A percentile compares a stretch with the other conserved stretches of the same genome.
These are phyloP conservation scores for Aspergillus sp. DNA, from an alignment of 2,329 filamentous ascomycete genomes.

Conservation along the genomic window DNA sequence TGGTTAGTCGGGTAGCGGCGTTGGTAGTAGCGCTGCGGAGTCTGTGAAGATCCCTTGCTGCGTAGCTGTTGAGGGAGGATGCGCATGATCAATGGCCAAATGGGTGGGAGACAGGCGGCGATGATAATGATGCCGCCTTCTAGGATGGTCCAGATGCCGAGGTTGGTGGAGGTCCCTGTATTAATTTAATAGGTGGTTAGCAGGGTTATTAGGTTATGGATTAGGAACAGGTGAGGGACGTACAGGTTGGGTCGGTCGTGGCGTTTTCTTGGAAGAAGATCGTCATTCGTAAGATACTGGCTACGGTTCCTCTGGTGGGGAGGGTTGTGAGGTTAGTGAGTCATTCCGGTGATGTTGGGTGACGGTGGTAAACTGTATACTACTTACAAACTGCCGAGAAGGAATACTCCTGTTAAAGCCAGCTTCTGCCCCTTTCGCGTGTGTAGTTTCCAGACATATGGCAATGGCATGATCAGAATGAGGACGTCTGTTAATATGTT, in stretches of 20 bases:
- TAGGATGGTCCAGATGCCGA: slow-evolving; percentile 22
- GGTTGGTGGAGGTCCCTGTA: slow-evolving; percentile 21
- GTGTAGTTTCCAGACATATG: slow-evolving; percentile 20
- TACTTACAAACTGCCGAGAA: slow-evolving; percentile 28
- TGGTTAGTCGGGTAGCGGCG: slow-evolving; percentile 4
- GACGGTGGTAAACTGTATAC: too few species aligned
- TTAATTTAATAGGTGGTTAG: background rate
- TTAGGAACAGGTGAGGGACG: background rate
- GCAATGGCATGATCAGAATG: slow-evolving; percentile 19
- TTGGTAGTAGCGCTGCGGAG: background rate
- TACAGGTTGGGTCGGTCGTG: slow-evolving; percentile 21
- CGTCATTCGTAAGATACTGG: slow-evolving; percentile 21
- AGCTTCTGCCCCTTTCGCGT: slow-evolving; percentile 18
- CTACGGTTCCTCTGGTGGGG: slow-evolving; percentile 21
- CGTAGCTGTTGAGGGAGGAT: slow-evolving; percentile 7
- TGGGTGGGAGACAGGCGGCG: slow-evolving; percentile 24
- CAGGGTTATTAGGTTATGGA: too few species aligned
- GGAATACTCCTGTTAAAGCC: slow-evolving; percentile 24
- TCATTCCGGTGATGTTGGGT: background rate
- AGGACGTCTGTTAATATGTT: slow-evolving; percentile 16
- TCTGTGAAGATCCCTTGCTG: slow-evolving; percentile 7
- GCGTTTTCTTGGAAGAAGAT: slow-evolving; percentile 16
- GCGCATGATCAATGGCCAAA: slow-evolving; percentile 24
- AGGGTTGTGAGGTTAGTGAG: background rate
- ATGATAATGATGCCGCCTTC: slow-evolving; percentile 27